Base-by-base conservation (phyloP, 1,284 basidiomycete species). In the Neolentinus lepideus region DNA sequence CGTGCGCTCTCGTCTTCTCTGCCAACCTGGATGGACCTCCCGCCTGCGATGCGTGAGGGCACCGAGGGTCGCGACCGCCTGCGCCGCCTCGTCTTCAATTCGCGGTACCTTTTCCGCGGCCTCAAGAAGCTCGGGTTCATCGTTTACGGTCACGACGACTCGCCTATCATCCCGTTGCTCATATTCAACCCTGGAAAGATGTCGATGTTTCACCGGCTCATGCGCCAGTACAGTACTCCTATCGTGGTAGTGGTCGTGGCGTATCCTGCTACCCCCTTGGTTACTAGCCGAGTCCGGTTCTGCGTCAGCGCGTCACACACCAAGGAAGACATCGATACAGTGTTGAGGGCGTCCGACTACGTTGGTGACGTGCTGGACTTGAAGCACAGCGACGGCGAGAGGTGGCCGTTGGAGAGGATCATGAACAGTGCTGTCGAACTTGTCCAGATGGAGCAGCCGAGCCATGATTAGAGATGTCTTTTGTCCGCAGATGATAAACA, bases 161-260 rank as follows among this genome's bases (percentile, higher is more conserved):
- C 91, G 24, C 95, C 97, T 2, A 94, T 99, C 62, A 88, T 98
- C 2, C 97, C 97, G 0, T 76, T 98, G 47, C 78, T 99, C 57
- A 78, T 99, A 38, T 99, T 94, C 81, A 85, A 94, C 67, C 94
- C 94, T 0, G 95, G 90, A 54, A 96, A 96, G 75, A 93, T 96
- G 90, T 81, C 80, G 57, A 79, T 87, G 65, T 95, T 94, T 76
- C 87, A 88, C 63, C 81, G 89, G 19, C 81, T 96, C 82, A 96
- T 97, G 93, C 80, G 88, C 62, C 81, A 85, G 57, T 79, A 92
- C 46, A 72, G 81, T 63, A 89, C 84, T 2, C 90, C 92, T 0
- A 92, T 97, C 60, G 81, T 94, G 6, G 84, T 93, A 19, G 94
- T 97, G 47, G 88, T 94, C 48, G 94, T 96, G 24, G 89, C 87